These are phyloP conservation scores for Xylaria intraflava DNA, from an alignment of 495 filamentous ascomycete species.

Conservation along the genomic window DNA sequence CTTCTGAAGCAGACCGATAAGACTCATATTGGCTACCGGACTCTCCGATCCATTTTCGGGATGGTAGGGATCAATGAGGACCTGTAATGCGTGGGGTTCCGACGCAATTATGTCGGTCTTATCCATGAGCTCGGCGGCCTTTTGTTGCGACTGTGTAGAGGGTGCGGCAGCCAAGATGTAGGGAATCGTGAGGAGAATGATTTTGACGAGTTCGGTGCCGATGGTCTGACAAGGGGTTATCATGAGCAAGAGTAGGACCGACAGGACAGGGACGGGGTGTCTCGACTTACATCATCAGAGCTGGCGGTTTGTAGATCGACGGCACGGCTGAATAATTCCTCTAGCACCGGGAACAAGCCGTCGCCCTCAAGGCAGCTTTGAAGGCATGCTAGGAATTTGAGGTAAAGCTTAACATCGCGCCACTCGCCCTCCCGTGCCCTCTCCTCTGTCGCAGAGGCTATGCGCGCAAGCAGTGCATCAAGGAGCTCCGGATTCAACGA, in stretches of 20 bases:
- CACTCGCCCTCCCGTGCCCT: conserved; percentile 66
- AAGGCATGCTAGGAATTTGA: conserved; percentile 79
- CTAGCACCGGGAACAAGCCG: conserved; percentile 76
- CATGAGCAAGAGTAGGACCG: conserved; percentile 5
- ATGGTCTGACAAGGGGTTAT: conserved; percentile 48
- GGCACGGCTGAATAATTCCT: conserved; percentile 76
- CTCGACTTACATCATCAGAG: conserved; percentile 73
- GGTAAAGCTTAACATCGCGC: conserved; percentile 82
- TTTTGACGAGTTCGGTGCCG: conserved; percentile 86
- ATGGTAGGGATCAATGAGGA: conserved; percentile 76
- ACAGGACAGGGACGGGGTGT: not conserved
- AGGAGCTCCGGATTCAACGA: conserved; percentile 64
- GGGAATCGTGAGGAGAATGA: conserved; percentile 87
- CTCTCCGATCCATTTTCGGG: conserved; percentile 40
- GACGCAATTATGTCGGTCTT: conserved; percentile 89
- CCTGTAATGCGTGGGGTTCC: conserved; percentile 73
- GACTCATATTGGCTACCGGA: conserved; percentile 44
- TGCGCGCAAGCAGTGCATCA: conserved; percentile 57
- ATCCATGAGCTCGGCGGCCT: conserved; percentile 71
- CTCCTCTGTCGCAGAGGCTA: conserved; percentile 50
- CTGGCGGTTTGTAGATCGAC: conserved; percentile 85
- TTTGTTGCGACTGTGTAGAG: conserved; percentile 55
- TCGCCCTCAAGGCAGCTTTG: conserved; percentile 74
- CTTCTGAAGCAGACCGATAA: conserved; percentile 77
- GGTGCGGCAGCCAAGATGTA: conserved; percentile 74